Evolutionary conservation across 2,329 filamentous ascomycete species (phyloP).

Genomic region (Trichophyton schoenleinii): DNA sequence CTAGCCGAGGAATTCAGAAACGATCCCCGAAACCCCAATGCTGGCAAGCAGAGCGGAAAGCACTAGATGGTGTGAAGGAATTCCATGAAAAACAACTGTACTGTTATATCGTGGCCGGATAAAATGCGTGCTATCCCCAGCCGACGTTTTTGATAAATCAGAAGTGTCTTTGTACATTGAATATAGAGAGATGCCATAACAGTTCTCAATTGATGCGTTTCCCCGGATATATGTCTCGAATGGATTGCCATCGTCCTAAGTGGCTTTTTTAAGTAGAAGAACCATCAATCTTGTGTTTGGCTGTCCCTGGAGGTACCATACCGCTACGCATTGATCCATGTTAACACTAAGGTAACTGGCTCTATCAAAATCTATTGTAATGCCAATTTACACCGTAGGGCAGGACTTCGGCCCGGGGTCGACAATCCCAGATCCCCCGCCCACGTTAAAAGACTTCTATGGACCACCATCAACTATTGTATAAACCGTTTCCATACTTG

Average conservation of each 20-base stretch:
- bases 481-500: no score
- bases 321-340: no score
- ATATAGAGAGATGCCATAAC: conserved; percentile 11
- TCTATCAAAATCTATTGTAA: no score
- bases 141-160: conserved; percentile 2
- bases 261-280: not conserved
- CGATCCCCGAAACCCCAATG: conserved; percentile 67
- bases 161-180: conserved; percentile 14
- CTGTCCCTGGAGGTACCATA: no score
- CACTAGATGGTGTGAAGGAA: conserved; percentile 20
- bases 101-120: conserved; percentile 1
- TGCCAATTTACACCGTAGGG: no score
- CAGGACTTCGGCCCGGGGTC: no score
- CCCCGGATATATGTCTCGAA: no score
- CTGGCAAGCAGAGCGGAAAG: conserved; percentile 19
- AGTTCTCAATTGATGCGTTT: conserved; percentile 2
- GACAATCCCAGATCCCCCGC: no score
- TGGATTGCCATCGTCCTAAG: not conserved
- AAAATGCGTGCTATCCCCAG: not conserved
- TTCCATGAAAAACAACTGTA: conserved; percentile 1
- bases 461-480: no score
- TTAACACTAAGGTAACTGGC: no score
- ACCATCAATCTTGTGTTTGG: no score
- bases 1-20: conserved; percentile 91
- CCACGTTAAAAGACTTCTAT: no score